phyloP scores from a whole-genome alignment of 2,329 filamentous ascomycete species.

The Chrysoporthe deuterocubensis region DNA sequence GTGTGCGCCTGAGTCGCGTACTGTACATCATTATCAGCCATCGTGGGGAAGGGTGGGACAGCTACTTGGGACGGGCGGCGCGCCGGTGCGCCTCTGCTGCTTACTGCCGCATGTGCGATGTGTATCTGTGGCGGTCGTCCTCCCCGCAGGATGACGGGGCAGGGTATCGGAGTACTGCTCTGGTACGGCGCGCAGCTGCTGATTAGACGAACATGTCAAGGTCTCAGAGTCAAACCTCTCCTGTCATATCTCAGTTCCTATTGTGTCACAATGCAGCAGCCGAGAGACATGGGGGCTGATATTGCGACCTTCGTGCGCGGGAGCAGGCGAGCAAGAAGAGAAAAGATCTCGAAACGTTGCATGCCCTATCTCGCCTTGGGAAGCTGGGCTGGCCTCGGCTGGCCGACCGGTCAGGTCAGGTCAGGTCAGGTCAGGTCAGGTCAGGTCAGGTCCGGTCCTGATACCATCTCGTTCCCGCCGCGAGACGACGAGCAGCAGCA shows the following conservation, averaged over 20 bases:
- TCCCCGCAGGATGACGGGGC: background rate
- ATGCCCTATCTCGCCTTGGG: slow-evolving; percentile 1
- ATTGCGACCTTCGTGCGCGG: slow-evolving; percentile 10
- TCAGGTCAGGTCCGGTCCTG: too few species aligned
- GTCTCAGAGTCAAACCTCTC: slow-evolving; percentile 12
- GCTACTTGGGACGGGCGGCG: too few species aligned
- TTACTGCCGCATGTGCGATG: too few species aligned
- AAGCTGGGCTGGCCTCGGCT: background rate
- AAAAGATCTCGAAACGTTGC: slow-evolving; percentile 12
- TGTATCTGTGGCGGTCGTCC: background rate
- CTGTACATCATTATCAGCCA: background rate
- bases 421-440: too few species aligned
- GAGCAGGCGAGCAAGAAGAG: background rate
- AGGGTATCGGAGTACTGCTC: background rate
- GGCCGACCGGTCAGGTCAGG: background rate
- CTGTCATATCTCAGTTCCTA: slow-evolving; percentile 13
- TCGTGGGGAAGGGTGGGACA: background rate
- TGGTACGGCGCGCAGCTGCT: background rate
- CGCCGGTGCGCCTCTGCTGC: too few species aligned
- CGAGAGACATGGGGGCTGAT: slow-evolving; percentile 19
- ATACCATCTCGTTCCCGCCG: too few species aligned
- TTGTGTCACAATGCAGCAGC: slow-evolving; percentile 15
- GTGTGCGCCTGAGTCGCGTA: slow-evolving; percentile 5
- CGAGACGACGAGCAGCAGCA: too few species aligned
- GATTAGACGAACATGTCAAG: slow-evolving; percentile 7